These are phyloP conservation scores for Clavulina sp. DNA, from an alignment of 768 basidiomycete species.

Conservation along the genomic window DNA sequence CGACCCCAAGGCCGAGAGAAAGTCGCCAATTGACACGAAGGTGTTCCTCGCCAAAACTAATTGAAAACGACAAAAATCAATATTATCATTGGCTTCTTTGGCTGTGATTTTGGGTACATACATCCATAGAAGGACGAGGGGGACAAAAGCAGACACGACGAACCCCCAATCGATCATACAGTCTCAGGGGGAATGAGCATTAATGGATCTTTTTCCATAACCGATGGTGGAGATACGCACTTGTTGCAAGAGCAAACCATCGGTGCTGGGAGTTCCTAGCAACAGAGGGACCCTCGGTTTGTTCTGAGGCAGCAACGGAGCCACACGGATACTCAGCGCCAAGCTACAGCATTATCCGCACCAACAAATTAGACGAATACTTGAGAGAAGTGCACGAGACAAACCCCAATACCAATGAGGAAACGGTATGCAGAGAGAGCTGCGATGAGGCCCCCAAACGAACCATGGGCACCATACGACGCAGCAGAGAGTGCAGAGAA, in stretches of 20 bases:
- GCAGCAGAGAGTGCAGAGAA: conserved; percentile 75
- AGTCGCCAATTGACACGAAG: conserved; percentile 77
- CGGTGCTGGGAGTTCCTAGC: conserved; percentile 64
- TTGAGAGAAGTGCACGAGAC: neutral
- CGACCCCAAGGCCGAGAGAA: conserved; percentile 64
- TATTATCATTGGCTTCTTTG: too few relatives aligned
- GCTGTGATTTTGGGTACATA: conserved; percentile 20
- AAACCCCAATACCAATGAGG: conserved; percentile 59
- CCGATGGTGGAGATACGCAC: conserved; percentile 24
- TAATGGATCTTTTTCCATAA: neutral
- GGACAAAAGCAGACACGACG: conserved; percentile 62
- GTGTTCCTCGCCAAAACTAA: conserved; percentile 58
- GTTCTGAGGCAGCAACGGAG: conserved; percentile 74
- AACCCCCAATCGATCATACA: conserved; percentile 55
- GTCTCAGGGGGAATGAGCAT: conserved; percentile 27
- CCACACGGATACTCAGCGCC: conserved; percentile 60
- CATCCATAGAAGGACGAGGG: conserved; percentile 82
- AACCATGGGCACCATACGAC: conserved; percentile 59
- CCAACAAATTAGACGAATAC: too few relatives aligned
- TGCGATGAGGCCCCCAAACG: conserved; percentile 45
- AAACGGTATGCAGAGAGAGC: conserved; percentile 80
- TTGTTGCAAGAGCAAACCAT: conserved; percentile 80
- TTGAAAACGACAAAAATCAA: neutral
- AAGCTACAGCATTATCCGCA: conserved; percentile 1
- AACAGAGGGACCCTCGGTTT: conserved; percentile 69